Evolutionary conservation across 768 basidiomycete genomes (phyloP).

Genomic region (Phlebiopsis gigantea): DNA sequence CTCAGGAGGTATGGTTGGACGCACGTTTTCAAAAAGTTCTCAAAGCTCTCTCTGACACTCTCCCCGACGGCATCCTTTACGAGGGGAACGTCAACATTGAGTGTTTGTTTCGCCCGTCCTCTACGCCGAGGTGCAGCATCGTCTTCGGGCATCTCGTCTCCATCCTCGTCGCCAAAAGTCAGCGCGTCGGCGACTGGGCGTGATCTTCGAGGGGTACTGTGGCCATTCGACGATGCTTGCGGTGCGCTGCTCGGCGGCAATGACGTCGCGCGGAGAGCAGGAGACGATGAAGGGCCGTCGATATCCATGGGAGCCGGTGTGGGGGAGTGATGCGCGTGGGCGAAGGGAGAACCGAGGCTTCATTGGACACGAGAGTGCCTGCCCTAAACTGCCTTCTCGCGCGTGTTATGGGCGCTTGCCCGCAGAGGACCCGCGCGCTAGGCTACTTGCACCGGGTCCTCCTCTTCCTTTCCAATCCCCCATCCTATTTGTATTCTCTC

Average conservation of each 20-base stretch:
- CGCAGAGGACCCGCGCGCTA: not conserved
- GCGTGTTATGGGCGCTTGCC: not conserved
- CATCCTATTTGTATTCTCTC: not conserved
- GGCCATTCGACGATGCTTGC: slow-evolving; percentile 25
- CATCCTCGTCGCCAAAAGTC: slow-evolving; percentile 38
- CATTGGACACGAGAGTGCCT: slow-evolving; percentile 38
- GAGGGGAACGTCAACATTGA: slow-evolving; percentile 65
- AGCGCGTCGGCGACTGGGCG: slow-evolving; percentile 29
- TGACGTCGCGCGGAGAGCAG: slow-evolving; percentile 47
- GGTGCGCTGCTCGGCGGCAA: slow-evolving; percentile 48
- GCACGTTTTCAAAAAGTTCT: slow-evolving; percentile 87
- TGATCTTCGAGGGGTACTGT: slow-evolving; percentile 12
- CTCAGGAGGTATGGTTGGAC: slow-evolving; percentile 24
- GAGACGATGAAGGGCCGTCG: slow-evolving; percentile 51
- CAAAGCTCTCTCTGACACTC: slow-evolving; percentile 89
- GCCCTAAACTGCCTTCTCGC: slow-evolving; percentile 34
- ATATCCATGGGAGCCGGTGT: slow-evolving; percentile 41
- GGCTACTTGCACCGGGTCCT: slow-evolving; percentile 3
- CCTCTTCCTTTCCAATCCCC: not conserved
- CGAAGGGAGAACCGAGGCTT: slow-evolving; percentile 13
- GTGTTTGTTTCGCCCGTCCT: slow-evolving; percentile 35
- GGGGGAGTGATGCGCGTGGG: slow-evolving; percentile 12
- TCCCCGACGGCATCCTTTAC: slow-evolving; percentile 95
- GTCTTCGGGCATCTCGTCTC: slow-evolving; percentile 35
- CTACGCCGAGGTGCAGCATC: slow-evolving; percentile 27